Base-by-base conservation (phyloP, 179 eudicot species). In the Heliamphora ciliata region DNA sequence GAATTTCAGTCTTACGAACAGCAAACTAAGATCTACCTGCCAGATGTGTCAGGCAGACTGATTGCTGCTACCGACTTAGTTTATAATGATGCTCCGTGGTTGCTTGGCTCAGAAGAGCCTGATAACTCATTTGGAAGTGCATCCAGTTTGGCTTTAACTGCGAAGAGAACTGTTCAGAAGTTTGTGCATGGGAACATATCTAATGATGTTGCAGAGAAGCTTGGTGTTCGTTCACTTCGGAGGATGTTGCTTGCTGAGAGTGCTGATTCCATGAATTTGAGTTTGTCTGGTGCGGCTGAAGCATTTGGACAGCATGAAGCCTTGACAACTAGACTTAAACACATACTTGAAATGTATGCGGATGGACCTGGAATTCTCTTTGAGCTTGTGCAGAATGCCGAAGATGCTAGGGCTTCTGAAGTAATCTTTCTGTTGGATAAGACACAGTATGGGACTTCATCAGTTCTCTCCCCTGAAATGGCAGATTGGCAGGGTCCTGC, bases 301-400 rank as follows among this genome's bases (percentile, higher is more conserved):
- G 99, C 99, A 83, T 97, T 97, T 88, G 99, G 99, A 75, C 99
- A 97, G 90, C 99, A 97, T 88, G 99, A 97, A 90, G 97, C 99
- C 70, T 90, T 97, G 90, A 97, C 99, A 76, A 97, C 98, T 48
- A 90, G 99, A 82, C 94, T 97, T 50, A 95, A 90, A 84, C 99
- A 97, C 87, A 97, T 97, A 88, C 97, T 97, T 77, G 99, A 97
- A 87, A 97, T 97, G 99, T 97, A 97, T 81, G 99, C 99, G 7
- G 98, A 97, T 90, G 99, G 99, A 83, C 99, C 99, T 70, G 97
- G 95, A 50, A 87, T 92, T 83, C 93, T 97, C 66, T 97, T 97
- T 87, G 99, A 97, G 91, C 85, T 97, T 81, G 98, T 97, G 77
- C 99, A 97, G 85, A 97, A 97, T 90, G 99, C 99, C 31, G 99